phyloP scores from a whole-genome alignment of 2,329 filamentous ascomycete species.

The Colletotrichum sp. region DNA sequence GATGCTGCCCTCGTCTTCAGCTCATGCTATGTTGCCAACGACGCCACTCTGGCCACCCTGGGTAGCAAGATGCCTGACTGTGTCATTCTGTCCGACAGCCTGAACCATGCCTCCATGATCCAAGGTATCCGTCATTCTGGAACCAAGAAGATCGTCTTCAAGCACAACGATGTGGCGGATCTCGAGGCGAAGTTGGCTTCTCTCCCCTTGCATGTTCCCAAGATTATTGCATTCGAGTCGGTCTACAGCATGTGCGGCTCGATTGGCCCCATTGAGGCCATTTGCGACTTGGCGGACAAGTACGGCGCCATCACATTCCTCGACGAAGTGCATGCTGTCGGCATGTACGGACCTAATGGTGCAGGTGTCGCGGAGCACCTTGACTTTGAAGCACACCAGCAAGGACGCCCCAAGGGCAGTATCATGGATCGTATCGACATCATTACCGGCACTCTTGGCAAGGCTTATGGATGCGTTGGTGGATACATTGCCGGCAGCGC shows the following conservation, averaged over 20 bases:
- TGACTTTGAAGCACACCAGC: constrained; percentile 85
- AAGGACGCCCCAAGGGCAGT: constrained; percentile 77
- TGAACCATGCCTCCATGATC: constrained; percentile 99
- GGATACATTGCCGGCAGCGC: constrained; percentile 94
- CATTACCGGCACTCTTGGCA: constrained; percentile 95
- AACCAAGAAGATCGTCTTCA: constrained; percentile 97
- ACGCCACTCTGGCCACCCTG: constrained; percentile 94
- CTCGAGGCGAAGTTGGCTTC: constrained; percentile 91
- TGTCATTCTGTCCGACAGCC: constrained; percentile 94
- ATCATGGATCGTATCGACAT: constrained; percentile 97
- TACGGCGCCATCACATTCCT: constrained; percentile 97
- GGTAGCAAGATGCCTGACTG: constrained; percentile 96
- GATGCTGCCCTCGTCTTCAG: constrained; percentile 93
- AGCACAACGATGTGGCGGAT: constrained; percentile 95
- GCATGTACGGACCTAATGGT: constrained; percentile 97
- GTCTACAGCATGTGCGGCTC: constrained; percentile 99
- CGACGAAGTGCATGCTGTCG: constrained; percentile 98
- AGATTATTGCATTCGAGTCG: constrained; percentile 98
- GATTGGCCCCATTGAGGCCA: constrained; percentile 92
- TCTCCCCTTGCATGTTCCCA: constrained; percentile 82
- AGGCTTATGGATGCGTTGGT: constrained; percentile 96
- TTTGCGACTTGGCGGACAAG: constrained; percentile 95
- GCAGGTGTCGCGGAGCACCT: constrained; percentile 97
- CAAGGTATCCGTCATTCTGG: constrained; percentile 98
- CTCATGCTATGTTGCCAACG: constrained; percentile 98